Evolutionary conservation across 2,329 filamentous ascomycete genomes (phyloP).

Genomic region (Aspergillus quadricinctus): DNA sequence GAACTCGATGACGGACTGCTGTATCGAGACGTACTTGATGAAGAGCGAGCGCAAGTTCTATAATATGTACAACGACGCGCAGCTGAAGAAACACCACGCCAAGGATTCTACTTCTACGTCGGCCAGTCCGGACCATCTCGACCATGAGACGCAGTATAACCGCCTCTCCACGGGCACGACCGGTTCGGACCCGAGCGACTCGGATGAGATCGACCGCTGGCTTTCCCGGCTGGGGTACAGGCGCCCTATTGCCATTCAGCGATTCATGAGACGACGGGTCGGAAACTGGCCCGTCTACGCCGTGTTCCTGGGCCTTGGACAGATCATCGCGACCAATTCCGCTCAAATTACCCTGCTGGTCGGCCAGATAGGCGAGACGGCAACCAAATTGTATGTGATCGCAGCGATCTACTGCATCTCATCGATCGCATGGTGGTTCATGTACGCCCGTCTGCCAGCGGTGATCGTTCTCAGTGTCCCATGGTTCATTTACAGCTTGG

Average conservation of each 20-base stretch:
- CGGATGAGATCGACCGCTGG: background rate
- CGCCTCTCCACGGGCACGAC: background rate
- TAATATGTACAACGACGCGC: conserved; percentile 52
- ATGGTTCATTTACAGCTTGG: conserved; percentile 59
- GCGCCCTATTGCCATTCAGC: conserved; percentile 17
- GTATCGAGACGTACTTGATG: background rate
- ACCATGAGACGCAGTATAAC: background rate
- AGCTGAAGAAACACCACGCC: conserved; percentile 48
- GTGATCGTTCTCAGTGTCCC: conserved; percentile 54
- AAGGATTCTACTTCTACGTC: conserved; percentile 37
- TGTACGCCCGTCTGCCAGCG: conserved; percentile 55
- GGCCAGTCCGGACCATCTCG: background rate
- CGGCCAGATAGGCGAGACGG: conserved; percentile 56
- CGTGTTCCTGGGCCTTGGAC: conserved; percentile 56
- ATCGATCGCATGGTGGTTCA: conserved; percentile 58
- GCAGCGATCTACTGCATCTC: conserved; percentile 56
- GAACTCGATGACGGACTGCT: conserved; percentile 48
- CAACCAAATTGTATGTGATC: conserved; percentile 56
- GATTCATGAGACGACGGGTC: conserved; percentile 48
- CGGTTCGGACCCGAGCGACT: background rate
- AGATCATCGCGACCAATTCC: conserved; percentile 61
- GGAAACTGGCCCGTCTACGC: conserved; percentile 62
- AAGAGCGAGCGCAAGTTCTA: conserved; percentile 66
- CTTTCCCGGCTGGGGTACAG: conserved; percentile 52
- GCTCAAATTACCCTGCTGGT: conserved; percentile 67